Percentiles rank a stretch among this genome's conserved stretches.
Evolutionary conservation across 2,329 filamentous ascomycete species (phyloP).

Genomic region (Onygena corvina): DNA sequence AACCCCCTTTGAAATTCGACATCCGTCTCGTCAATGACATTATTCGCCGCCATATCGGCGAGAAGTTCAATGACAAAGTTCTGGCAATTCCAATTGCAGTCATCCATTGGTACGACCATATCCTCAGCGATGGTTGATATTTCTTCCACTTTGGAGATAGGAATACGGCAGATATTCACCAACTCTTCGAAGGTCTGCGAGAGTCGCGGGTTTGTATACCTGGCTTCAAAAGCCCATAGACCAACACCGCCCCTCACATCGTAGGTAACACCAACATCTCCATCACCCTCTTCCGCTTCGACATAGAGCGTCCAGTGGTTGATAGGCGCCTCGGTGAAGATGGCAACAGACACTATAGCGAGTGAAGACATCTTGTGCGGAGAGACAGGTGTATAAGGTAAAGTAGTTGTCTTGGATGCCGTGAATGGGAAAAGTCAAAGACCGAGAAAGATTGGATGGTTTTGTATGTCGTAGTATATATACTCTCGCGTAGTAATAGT

Average conservation of each 20-base stretch:
- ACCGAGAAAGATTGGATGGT: no score
- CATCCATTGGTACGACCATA: neutral
- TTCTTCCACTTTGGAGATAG: neutral
- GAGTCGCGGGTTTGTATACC: neutral
- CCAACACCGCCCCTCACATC: neutral
- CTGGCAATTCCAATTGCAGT: neutral
- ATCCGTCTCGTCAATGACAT: neutral
- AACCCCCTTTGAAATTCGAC: neutral
- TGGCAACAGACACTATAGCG: neutral
- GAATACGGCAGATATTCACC: neutral
- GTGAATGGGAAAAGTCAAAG: no score
- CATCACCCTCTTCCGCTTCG: neutral
- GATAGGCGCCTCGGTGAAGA: neutral
- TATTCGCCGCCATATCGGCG: neutral
- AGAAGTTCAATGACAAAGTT: neutral
- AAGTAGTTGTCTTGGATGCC: no score
- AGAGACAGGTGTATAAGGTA: no score
- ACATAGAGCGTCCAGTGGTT: neutral
- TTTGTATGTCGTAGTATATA: no score
- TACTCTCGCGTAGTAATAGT: no score
- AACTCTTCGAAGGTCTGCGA: neutral
- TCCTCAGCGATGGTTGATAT: neutral
- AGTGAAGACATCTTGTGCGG: neutral
- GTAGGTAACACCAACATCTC: neutral
- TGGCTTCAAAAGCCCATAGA: neutral